A percentile compares a stretch with the other conserved stretches of the same genome.
Conservation (phyloP, 306 rosid genomes). For the Castanopsis chinensis region DNA sequence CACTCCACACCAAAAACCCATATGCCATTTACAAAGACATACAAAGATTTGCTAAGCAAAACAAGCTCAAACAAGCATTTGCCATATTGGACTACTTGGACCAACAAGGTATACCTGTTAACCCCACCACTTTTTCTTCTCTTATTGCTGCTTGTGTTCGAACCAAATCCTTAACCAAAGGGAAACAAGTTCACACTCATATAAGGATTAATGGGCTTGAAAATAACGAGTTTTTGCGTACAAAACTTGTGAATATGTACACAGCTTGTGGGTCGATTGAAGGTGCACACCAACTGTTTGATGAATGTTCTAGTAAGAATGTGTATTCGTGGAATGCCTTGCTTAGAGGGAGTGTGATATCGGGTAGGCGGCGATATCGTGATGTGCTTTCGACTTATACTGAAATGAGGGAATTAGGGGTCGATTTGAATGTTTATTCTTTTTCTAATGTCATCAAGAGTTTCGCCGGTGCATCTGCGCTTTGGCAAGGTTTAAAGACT, state of each 20-base stretch:
- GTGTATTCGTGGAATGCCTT: slow-evolving; percentile 75
- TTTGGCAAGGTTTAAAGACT: slow-evolving; percentile 60
- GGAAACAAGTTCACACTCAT: slow-evolving; percentile 44
- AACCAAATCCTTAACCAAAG: slow-evolving; percentile 41
- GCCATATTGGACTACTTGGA: slow-evolving; percentile 64
- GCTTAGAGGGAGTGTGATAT: slow-evolving; percentile 68
- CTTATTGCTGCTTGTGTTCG: slow-evolving; percentile 62
- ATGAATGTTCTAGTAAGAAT: slow-evolving; percentile 41
- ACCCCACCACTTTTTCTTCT: slow-evolving; percentile 64
- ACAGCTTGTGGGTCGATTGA: slow-evolving; percentile 53
- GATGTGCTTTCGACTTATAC: slow-evolving; percentile 42
- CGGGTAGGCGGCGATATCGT: slow-evolving; percentile 47
- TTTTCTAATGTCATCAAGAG: slow-evolving; percentile 75
- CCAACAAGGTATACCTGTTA: slow-evolving; percentile 61
- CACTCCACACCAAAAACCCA: slow-evolving; percentile 73
- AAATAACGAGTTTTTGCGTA: slow-evolving; percentile 46
- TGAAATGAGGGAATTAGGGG: slow-evolving; percentile 60
- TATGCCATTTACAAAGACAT: slow-evolving; percentile 55
- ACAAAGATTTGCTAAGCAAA: slow-evolving; percentile 42
- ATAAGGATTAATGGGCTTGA: slow-evolving; percentile 61
- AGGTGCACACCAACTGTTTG: slow-evolving; percentile 53
- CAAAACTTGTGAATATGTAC: slow-evolving; percentile 57
- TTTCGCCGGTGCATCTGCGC: slow-evolving; percentile 65
- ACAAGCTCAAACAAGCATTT: slow-evolving; percentile 56
- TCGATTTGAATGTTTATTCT: slow-evolving; percentile 70